Evolutionary conservation across 495 filamentous ascomycete species (phyloP).

Genomic region (Tuber umbilicatum): DNA sequence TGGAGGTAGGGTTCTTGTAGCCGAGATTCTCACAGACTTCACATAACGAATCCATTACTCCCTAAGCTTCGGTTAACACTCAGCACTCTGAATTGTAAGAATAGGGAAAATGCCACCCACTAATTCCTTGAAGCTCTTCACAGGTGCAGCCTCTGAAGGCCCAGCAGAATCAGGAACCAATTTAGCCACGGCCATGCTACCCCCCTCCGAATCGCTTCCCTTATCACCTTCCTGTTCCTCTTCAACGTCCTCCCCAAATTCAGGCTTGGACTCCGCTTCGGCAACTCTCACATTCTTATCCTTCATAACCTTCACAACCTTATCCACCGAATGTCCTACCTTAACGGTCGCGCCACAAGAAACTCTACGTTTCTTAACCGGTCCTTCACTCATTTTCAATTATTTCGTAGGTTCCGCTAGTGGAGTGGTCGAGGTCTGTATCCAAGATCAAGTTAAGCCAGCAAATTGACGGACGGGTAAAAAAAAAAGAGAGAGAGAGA

Average conservation of each 20-base stretch:
- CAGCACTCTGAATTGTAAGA: neutral
- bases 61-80: slow-evolving; percentile 43
- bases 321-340: neutral
- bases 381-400: slow-evolving; percentile 22
- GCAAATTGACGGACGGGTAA: neutral
- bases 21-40: slow-evolving; percentile 75
- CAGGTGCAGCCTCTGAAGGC: slow-evolving; percentile 22
- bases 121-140: slow-evolving; percentile 73
- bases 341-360: slow-evolving; percentile 15
- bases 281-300: slow-evolving; percentile 2
- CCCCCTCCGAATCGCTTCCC: neutral
- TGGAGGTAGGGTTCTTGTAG: slow-evolving; percentile 76
- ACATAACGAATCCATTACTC: slow-evolving; percentile 77
- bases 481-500: neutral
- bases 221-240: slow-evolving; percentile 9
- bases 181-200: neutral
- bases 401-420: neutral
- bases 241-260: neutral
- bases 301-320: neutral
- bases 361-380: slow-evolving; percentile 25
- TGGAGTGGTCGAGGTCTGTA: neutral
- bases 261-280: neutral
- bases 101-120: slow-evolving; percentile 37
- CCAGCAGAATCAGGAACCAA: slow-evolving; percentile 3
- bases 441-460: neutral